Conservation (phyloP, 345 rosid species). For the Rhodomyrtus tomentosa region DNA sequence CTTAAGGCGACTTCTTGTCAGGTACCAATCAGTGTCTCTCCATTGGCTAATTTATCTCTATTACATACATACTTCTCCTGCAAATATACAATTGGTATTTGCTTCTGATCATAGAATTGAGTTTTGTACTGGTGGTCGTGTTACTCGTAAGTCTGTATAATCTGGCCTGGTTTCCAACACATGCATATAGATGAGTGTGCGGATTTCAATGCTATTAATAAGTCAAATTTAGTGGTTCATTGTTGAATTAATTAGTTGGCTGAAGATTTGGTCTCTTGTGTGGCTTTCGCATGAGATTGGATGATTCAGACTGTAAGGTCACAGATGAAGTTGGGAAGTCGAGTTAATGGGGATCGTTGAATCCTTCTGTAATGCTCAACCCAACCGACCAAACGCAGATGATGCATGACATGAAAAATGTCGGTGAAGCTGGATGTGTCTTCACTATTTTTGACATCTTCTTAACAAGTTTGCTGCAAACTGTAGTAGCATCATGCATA, state of each 20-base stretch:
- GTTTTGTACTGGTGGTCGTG: not conserved
- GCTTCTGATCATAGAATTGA: not conserved
- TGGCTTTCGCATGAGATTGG: not conserved
- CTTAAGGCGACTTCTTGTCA: constrained; percentile 69
- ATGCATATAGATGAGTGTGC: not conserved
- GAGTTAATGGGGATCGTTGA: not conserved
- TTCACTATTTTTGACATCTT: not conserved
- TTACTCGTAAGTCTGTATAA: not conserved
- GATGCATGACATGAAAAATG: not conserved
- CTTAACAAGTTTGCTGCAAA: not conserved
- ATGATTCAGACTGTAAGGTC: not conserved
- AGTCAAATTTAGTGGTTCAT: not conserved
- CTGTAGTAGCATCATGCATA: not conserved
- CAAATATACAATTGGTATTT: not conserved
- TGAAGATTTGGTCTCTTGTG: not conserved
- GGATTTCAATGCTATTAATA: not conserved
- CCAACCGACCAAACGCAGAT: not conserved
- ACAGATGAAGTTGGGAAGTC: not conserved
- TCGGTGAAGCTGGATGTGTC: not conserved
- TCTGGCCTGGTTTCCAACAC: not conserved
- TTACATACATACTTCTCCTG: not conserved
- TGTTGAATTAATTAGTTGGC: not conserved
- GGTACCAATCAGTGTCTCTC: constrained; percentile 26
- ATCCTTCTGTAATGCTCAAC: not conserved
- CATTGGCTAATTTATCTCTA: not conserved